Percentiles rank a stretch among this genome's conserved stretches.
These are phyloP conservation scores for Amanita inopinata DNA, from an alignment of 768 basidiomycete genomes.

Conservation along the genomic window DNA sequence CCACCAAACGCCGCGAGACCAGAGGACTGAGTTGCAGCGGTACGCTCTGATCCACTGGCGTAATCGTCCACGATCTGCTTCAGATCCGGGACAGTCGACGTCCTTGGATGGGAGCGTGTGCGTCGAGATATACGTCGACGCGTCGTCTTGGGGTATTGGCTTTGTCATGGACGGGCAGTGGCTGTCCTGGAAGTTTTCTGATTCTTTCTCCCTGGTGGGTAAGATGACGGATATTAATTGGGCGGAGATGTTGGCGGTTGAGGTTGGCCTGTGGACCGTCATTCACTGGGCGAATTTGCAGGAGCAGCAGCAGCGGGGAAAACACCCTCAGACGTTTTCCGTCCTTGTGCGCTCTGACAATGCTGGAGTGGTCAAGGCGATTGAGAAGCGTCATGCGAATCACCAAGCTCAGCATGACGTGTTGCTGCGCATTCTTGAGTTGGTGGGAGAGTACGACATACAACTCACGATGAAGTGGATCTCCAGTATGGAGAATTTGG, in stretches of 20 bases:
- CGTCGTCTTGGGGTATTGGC: conserved; percentile 5
- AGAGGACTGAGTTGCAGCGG: conserved; percentile 5
- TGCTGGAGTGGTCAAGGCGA: conserved; percentile 2
- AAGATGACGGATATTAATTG: conserved; percentile 23
- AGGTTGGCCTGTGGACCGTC: conserved; percentile 23
- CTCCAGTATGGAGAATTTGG: conserved; percentile 6
- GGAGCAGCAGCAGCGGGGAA: background rate
- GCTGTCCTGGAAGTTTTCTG: conserved; percentile 4
- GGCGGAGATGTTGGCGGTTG: conserved; percentile 33
- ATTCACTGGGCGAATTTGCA: conserved; percentile 10
- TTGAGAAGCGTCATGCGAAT: conserved; percentile 1
- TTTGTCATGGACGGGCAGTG: conserved; percentile 6
- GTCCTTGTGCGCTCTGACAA: conserved; percentile 4
- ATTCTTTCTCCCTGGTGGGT: background rate
- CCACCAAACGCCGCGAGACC: background rate
- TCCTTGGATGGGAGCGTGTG: background rate
- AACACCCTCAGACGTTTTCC: background rate
- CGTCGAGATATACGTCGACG: conserved; percentile 4
- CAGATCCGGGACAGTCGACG: background rate
- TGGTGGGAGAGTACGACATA: conserved; percentile 5
- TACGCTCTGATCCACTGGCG: conserved; percentile 5
- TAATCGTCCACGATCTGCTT: background rate
- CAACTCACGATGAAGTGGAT: conserved; percentile 7
- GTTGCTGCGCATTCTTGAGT: conserved; percentile 4
- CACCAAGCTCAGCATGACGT: conserved; percentile 1